phyloP scores from a whole-genome alignment of 2,329 filamentous ascomycete genomes.

The Xylaria polymorpha region DNA sequence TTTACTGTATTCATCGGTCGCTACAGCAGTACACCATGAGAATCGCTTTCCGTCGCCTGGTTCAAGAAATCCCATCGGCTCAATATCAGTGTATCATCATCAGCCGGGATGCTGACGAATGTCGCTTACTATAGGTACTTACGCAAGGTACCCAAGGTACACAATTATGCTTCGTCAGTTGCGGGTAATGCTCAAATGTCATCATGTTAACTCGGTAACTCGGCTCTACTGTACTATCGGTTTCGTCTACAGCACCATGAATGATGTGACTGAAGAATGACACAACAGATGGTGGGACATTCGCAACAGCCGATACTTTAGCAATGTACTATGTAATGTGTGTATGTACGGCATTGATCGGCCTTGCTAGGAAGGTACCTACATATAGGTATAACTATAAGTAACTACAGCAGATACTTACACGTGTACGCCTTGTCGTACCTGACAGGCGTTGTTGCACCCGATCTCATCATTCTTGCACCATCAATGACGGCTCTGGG shows the following conservation, averaged over 20 bases:
- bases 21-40: not conserved
- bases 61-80: not conserved
- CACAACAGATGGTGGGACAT: not conserved
- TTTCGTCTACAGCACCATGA: conserved; percentile 4
- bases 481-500: conserved; percentile 15
- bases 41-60: not conserved
- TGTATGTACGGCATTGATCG: not conserved
- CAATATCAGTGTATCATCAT: conserved; percentile 1
- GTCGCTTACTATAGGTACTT: not conserved
- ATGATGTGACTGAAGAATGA: conserved; percentile 15
- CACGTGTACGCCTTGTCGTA: conserved; percentile 16
- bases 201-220: conserved; percentile 7
- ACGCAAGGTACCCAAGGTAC: too few relatives aligned
- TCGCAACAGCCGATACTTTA: not conserved
- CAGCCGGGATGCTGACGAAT: conserved; percentile 11
- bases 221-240: not conserved
- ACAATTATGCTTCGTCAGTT: not conserved
- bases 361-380: not conserved
- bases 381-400: too few relatives aligned
- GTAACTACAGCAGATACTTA: not conserved
- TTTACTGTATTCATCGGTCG: not conserved
- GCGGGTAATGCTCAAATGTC: not conserved
- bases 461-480: conserved; percentile 35
- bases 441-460: conserved; percentile 29
- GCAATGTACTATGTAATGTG: too few relatives aligned